Conservation (phyloP, 2,329 filamentous ascomycete genomes). For the Didymellaceae sp. region DNA sequence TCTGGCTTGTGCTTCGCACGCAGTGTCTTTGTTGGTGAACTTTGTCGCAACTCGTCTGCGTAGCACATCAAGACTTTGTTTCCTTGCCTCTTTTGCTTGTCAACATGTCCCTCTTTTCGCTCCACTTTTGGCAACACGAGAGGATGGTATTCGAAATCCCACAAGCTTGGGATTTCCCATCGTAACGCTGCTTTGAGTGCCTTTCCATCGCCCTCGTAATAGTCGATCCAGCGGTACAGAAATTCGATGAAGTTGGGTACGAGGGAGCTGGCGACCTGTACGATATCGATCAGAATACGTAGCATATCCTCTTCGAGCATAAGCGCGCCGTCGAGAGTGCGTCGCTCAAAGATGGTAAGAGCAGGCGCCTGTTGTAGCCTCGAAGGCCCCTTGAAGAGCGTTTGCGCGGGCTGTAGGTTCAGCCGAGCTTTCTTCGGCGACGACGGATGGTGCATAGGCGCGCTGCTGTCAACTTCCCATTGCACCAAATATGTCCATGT, state of each 20-base stretch:
- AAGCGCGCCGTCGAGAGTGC: conserved; percentile 31
- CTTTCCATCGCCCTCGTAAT: conserved; percentile 39
- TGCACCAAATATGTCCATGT: conserved; percentile 45
- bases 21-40: conserved; percentile 27
- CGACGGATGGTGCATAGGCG: conserved; percentile 8
- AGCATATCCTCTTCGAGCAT: conserved; percentile 38
- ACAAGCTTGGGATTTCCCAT: conserved; percentile 44
- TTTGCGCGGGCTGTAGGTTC: conserved; percentile 1
- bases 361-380: conserved; percentile 15
- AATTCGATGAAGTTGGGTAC: conserved; percentile 47
- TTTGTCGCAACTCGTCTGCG: conserved; percentile 22
- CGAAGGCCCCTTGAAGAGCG: background rate
- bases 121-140: conserved; percentile 22
- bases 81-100: background rate
- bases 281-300: conserved; percentile 41
- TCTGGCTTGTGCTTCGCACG: conserved; percentile 32
- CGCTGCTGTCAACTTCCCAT: conserved; percentile 33
- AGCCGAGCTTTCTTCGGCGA: conserved; percentile 36
- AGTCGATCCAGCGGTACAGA: conserved; percentile 44
- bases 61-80: no score
- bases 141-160: conserved; percentile 45
- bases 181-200: conserved; percentile 41
- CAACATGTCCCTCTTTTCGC: conserved; percentile 7
- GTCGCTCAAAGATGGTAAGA: conserved; percentile 26
- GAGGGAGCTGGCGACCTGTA: conserved; percentile 33